A percentile compares a stretch with the other conserved stretches of the same genome.
Conservation (phyloP, 2,329 filamentous ascomycete species). For the Pseudovirgaria hyperparasitica region DNA sequence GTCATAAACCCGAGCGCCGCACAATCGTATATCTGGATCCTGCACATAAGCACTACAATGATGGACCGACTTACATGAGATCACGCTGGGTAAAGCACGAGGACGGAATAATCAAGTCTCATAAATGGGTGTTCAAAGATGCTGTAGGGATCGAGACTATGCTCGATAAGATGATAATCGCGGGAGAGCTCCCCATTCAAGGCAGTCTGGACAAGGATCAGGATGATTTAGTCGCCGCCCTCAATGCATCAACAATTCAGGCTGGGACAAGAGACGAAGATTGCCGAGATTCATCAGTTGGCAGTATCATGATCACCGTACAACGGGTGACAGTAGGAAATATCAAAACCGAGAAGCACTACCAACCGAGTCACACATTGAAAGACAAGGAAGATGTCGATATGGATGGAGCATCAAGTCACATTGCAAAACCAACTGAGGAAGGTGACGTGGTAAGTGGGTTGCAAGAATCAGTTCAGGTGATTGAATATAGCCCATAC, state of each 20-base stretch:
- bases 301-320: slow-evolving; percentile 9
- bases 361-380: slow-evolving; percentile 1
- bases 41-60: slow-evolving; percentile 4
- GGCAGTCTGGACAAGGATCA: slow-evolving; percentile 6
- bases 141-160: slow-evolving; percentile 9
- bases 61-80: slow-evolving; percentile 6
- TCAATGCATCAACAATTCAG: too few species aligned
- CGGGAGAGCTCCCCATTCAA: slow-evolving; percentile 1
- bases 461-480: too few species aligned
- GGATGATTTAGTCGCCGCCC: slow-evolving; percentile 2
- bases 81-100: slow-evolving; percentile 10
- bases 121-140: slow-evolving; percentile 20
- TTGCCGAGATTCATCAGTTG: slow-evolving; percentile 2
- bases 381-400: slow-evolving; percentile 1
- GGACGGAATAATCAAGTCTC: slow-evolving; percentile 31
- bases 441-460: neutral
- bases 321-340: slow-evolving; percentile 5
- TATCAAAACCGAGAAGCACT: slow-evolving; percentile 3
- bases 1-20: slow-evolving; percentile 7
- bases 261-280: neutral
- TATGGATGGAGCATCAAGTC: slow-evolving; percentile 1
- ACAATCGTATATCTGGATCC: slow-evolving; percentile 10
- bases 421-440: neutral
- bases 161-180: slow-evolving; percentile 8
- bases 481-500: slow-evolving; percentile 1